phyloP scores from a whole-genome alignment of 73 alveolate genomes.

The Paramecium caudatum region DNA sequence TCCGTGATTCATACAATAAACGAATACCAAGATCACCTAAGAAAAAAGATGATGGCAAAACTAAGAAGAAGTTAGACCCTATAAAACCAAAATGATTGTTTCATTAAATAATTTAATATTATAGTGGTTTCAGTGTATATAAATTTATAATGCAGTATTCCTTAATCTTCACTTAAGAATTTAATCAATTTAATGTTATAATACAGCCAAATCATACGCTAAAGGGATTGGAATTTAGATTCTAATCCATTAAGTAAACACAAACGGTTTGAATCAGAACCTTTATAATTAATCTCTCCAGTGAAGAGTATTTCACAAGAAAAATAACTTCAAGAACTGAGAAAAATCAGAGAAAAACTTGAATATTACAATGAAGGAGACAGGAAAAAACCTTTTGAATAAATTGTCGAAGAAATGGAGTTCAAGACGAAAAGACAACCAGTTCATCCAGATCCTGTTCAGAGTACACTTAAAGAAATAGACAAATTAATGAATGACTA shows the following conservation, averaged over 20 bases:
- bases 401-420: slow-evolving; percentile 20
- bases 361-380: slow-evolving; percentile 40
- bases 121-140: too few species aligned
- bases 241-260: background rate
- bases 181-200: slow-evolving; percentile 23
- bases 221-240: background rate
- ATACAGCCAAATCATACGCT: background rate
- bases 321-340: slow-evolving; percentile 1
- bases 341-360: slow-evolving; percentile 4
- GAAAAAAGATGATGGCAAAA: background rate
- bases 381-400: slow-evolving; percentile 45
- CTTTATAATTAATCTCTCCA: slow-evolving; percentile 27
- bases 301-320: slow-evolving; percentile 11
- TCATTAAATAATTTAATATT: too few species aligned
- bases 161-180: too few species aligned
- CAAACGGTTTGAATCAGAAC: slow-evolving; percentile 22
- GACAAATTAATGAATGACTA: slow-evolving; percentile 47
- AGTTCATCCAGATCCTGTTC: background rate
- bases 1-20: slow-evolving; percentile 39
- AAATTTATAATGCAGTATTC: too few species aligned
- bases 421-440: slow-evolving; percentile 3
- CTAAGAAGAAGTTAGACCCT: slow-evolving; percentile 7
- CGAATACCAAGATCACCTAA: background rate
- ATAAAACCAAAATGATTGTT: slow-evolving; percentile 11
- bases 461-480: slow-evolving; percentile 27